Percentiles rank a stretch among this genome's conserved stretches.
Conservation (phyloP, 495 filamentous ascomycete species). For the Terfezia boudieri region DNA sequence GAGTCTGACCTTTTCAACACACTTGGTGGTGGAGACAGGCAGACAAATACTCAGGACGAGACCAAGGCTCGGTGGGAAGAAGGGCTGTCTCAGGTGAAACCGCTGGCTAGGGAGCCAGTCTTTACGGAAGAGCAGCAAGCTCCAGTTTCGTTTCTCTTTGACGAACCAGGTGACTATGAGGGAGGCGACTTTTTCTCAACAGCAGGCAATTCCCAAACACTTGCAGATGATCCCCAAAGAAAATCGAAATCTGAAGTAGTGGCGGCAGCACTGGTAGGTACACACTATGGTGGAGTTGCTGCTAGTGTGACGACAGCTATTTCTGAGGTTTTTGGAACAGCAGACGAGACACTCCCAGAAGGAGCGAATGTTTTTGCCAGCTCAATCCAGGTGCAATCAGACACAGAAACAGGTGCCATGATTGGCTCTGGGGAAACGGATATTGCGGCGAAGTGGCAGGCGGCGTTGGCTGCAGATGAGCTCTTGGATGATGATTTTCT, state of each 20-base stretch:
- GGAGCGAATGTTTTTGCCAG: conserved; percentile 24
- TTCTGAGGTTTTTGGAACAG: conserved; percentile 9
- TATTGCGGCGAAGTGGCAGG: conserved; percentile 62
- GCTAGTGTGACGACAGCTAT: conserved; percentile 14
- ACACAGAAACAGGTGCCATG: conserved; percentile 3
- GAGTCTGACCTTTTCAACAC: not conserved
- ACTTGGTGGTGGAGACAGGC: not conserved
- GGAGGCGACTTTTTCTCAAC: conserved; percentile 25
- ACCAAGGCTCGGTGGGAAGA: not conserved
- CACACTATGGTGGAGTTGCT: conserved; percentile 15
- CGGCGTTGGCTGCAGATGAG: conserved; percentile 37
- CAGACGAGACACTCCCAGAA: conserved; percentile 10
- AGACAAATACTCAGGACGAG: not conserved
- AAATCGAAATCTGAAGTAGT: conserved; percentile 39
- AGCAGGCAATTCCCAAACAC: not conserved
- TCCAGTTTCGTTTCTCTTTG: conserved; percentile 1
- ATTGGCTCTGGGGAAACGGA: conserved; percentile 29
- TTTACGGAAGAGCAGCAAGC: not conserved
- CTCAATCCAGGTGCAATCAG: conserved; percentile 22
- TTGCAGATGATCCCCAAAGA: conserved; percentile 24
- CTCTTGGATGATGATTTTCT: conserved; percentile 38
- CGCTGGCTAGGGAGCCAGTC: not conserved
- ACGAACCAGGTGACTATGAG: conserved; percentile 17
- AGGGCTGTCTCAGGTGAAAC: not conserved
- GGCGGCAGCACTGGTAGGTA: conserved; percentile 12